A percentile compares a stretch with the other conserved stretches of the same genome.
Evolutionary conservation across 371 early-diverging fungal genomes (phyloP).

Genomic region (Mortierella polycephala): DNA sequence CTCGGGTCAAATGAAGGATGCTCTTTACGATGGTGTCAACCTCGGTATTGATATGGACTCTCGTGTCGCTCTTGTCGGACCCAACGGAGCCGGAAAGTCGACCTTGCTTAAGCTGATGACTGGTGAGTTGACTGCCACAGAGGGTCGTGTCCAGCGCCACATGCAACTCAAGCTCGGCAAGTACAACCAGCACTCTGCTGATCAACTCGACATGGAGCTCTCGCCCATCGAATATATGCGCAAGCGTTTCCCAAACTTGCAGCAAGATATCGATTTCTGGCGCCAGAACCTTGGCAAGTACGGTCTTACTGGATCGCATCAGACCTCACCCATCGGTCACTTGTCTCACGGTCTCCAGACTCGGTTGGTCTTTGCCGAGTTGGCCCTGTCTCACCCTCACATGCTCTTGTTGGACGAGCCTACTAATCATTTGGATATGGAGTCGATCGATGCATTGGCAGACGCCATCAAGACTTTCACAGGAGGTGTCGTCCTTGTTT

Average conservation of each 20-base stretch:
- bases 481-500: slow-evolving; percentile 98
- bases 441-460: slow-evolving; percentile 97
- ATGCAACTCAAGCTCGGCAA: slow-evolving; percentile 93
- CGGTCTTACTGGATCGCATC: slow-evolving; percentile 93
- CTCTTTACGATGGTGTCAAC: slow-evolving; percentile 90
- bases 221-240: slow-evolving; percentile 96
- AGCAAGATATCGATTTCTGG: slow-evolving; percentile 86
- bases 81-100: slow-evolving; percentile 95
- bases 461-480: slow-evolving; percentile 94
- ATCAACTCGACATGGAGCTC: slow-evolving; percentile 89
- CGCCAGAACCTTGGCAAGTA: slow-evolving; percentile 91
- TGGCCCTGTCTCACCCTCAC: slow-evolving; percentile 91
- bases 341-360: slow-evolving; percentile 96
- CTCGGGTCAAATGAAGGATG: slow-evolving; percentile 81
- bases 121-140: slow-evolving; percentile 85
- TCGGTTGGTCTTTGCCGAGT: slow-evolving; percentile 95
- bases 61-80: slow-evolving; percentile 90
- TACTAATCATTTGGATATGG: slow-evolving; percentile 93
- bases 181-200: slow-evolving; percentile 98
- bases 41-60: slow-evolving; percentile 97
- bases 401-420: slow-evolving; percentile 99
- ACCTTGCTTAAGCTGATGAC: slow-evolving; percentile 95
- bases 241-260: slow-evolving; percentile 81
- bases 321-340: slow-evolving; percentile 89
- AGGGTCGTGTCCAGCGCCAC: slow-evolving; percentile 90